Conservation (phyloP, 805 yeast species). For the Hanseniaspora guilliermondii region DNA sequence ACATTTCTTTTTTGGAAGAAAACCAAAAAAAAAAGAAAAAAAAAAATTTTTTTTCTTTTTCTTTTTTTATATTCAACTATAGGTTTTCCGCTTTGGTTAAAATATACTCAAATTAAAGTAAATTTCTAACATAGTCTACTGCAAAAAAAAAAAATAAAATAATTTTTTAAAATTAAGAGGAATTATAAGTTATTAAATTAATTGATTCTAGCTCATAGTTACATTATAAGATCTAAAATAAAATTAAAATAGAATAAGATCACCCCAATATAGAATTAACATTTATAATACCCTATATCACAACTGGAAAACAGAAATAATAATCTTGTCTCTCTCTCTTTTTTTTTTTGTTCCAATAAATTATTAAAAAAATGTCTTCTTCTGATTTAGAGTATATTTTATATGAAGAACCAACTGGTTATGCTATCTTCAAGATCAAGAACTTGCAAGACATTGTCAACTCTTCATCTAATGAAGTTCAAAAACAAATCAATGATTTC, state of each 20-base stretch:
- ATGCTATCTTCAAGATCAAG: slow-evolving; percentile 87
- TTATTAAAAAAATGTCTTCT: slow-evolving; percentile 32
- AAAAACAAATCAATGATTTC: slow-evolving; percentile 75
- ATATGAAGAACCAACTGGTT: slow-evolving; percentile 97
- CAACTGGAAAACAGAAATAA: not conserved
- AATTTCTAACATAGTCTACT: not conserved
- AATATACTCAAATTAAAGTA: not conserved
- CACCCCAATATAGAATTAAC: not conserved
- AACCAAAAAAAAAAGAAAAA: too few relatives aligned
- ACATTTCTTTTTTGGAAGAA: too few relatives aligned
- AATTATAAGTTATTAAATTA: too few relatives aligned
- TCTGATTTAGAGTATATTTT: slow-evolving; percentile 75
- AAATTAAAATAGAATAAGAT: too few relatives aligned
- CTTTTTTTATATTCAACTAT: not conserved
- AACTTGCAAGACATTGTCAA: slow-evolving; percentile 92
- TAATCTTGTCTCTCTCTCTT: not conserved
- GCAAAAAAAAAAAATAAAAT: not conserved
- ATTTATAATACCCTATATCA: not conserved
- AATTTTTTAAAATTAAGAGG: too few relatives aligned
- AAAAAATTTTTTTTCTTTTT: not conserved
- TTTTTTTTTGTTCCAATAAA: not conserved
- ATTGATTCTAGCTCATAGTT: too few relatives aligned
- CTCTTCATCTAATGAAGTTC: slow-evolving; percentile 83
- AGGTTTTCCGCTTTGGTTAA: not conserved
- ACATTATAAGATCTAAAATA: too few relatives aligned